phyloP scores from a whole-genome alignment of 2,329 filamentous ascomycete genomes.

The Rutstroemia sp. region DNA sequence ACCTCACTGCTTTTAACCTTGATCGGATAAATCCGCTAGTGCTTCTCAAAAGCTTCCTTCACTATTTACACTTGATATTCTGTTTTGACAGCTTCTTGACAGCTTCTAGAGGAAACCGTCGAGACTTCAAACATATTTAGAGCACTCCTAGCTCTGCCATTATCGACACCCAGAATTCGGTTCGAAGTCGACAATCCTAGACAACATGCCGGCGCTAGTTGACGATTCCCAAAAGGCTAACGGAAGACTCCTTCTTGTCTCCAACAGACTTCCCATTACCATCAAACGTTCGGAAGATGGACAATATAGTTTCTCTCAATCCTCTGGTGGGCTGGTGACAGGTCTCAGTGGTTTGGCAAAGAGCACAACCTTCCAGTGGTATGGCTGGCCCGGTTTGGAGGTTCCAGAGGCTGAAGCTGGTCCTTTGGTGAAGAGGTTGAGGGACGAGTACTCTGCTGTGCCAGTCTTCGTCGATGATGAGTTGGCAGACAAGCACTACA shows the following conservation, averaged over 20 bases:
- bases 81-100: not conserved
- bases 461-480: slow-evolving; percentile 93
- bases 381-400: slow-evolving; percentile 93
- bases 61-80: not conserved
- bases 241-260: slow-evolving; percentile 68
- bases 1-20: not conserved
- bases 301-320: slow-evolving; percentile 91
- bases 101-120: not conserved
- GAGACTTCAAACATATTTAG: not conserved
- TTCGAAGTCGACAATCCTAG: not conserved
- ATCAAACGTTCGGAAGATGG: slow-evolving; percentile 91
- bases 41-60: not conserved
- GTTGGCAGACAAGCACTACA: slow-evolving; percentile 91
- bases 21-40: not conserved
- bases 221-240: slow-evolving; percentile 18
- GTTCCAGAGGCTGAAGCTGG: slow-evolving; percentile 77
- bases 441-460: slow-evolving; percentile 81
- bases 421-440: slow-evolving; percentile 67
- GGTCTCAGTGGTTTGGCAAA: slow-evolving; percentile 88
- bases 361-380: slow-evolving; percentile 94
- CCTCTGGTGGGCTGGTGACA: slow-evolving; percentile 89
- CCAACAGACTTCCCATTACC: slow-evolving; percentile 91
- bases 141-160: not conserved
- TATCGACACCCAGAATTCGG: not conserved
- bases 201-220: slow-evolving; percentile 22